A percentile compares a stretch with the other conserved stretches of the same genome.
phyloP scores from a whole-genome alignment of 2,329 filamentous ascomycete species.

The Botryotinia narcissicola region DNA sequence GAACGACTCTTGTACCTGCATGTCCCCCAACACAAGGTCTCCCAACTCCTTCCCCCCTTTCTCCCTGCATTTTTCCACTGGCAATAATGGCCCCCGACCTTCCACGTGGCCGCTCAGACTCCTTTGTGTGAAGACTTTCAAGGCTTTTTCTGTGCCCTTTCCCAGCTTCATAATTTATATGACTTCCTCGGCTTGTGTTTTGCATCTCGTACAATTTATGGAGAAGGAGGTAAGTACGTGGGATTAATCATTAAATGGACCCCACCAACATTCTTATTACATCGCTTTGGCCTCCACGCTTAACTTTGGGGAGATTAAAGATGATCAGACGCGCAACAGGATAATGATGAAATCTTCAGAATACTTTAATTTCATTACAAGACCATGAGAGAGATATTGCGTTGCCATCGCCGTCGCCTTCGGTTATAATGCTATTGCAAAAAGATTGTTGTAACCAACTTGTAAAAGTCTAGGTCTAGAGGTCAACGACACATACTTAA shows the following conservation, averaged over 20 bases:
- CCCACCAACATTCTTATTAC: constrained; percentile 3
- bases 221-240: not conserved
- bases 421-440: not conserved
- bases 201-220: not conserved
- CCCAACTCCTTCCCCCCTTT: constrained; percentile 1
- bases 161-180: not conserved
- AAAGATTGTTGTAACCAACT: not conserved
- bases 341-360: not conserved
- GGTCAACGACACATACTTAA: not conserved
- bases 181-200: not conserved
- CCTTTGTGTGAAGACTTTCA: not conserved
- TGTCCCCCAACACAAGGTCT: not conserved
- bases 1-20: constrained; percentile 9
- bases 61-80: constrained; percentile 4
- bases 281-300: constrained; percentile 13
- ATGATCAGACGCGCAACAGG: constrained; percentile 4
- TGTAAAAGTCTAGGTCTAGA: constrained; percentile 1
- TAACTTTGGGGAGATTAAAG: constrained; percentile 9
- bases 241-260: constrained; percentile 10
- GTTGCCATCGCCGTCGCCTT: not conserved
- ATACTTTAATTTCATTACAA: not conserved
- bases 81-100: constrained; percentile 6
- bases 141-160: not conserved
- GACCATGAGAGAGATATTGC: not conserved
- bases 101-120: constrained; percentile 21